Percentiles rank a stretch among this genome's conserved stretches.
These are phyloP conservation scores for Scytalidium sp. DNA, from an alignment of 2,329 filamentous ascomycete species.

Conservation along the genomic window DNA sequence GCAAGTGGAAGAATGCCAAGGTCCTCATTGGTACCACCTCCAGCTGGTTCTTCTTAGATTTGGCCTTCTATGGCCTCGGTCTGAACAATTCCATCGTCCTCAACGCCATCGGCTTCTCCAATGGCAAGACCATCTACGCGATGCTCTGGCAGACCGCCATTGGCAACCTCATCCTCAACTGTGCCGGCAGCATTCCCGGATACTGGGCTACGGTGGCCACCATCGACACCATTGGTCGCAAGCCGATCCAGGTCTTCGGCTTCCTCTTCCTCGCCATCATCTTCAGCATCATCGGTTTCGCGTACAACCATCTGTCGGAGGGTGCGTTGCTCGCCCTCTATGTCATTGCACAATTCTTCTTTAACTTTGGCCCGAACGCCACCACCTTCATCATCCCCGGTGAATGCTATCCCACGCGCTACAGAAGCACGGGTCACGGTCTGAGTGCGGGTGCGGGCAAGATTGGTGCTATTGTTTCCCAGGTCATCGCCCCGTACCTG, in stretches of 20 bases:
- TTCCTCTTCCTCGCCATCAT: conserved; percentile 59
- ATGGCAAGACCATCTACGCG: conserved; percentile 61
- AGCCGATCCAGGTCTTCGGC: conserved; percentile 67
- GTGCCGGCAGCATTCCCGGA: conserved; percentile 74
- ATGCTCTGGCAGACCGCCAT: conserved; percentile 70
- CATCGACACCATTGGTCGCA: conserved; percentile 74
- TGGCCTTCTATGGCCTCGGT: conserved; percentile 67
- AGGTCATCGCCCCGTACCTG: conserved; percentile 62
- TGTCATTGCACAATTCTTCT: conserved; percentile 63
- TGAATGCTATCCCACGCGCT: conserved; percentile 63
- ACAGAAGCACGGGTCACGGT: conserved; percentile 61
- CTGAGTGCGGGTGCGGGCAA: conserved; percentile 66
- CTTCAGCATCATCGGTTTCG: conserved; percentile 62
- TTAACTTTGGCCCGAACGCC: conserved; percentile 64
- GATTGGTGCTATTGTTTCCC: conserved; percentile 64
- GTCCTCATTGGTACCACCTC: conserved; percentile 72
- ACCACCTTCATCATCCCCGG: conserved; percentile 65
- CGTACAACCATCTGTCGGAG: conserved; percentile 46
- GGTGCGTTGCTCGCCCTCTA: conserved; percentile 57
- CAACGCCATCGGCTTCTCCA: conserved; percentile 67
- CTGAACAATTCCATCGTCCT: conserved; percentile 76
- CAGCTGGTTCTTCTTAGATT: conserved; percentile 80
- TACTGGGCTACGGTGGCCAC: conserved; percentile 75
- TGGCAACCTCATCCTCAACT: conserved; percentile 74
- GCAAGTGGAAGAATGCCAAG: conserved; percentile 66